phyloP scores from a whole-genome alignment of 768 basidiomycete species.

The Cystoderma amianthinum region DNA sequence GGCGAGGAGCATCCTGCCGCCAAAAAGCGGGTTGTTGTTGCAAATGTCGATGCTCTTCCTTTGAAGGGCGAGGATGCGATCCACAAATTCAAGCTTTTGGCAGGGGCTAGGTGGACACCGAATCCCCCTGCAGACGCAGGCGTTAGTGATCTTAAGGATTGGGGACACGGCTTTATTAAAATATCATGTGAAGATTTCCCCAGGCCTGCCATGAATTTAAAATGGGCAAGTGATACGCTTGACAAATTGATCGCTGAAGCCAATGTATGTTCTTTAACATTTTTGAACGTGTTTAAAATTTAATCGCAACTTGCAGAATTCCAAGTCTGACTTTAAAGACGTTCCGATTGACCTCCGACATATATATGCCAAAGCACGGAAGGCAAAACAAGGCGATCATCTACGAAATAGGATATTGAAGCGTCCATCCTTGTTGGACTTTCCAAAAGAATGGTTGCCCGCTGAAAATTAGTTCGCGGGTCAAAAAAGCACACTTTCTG shows the following conservation, averaged over 20 bases:
- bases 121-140: slow-evolving; percentile 69
- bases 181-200: slow-evolving; percentile 88
- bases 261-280: slow-evolving; percentile 53
- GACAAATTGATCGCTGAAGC: slow-evolving; percentile 75
- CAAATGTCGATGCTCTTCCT: slow-evolving; percentile 68
- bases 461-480: too few relatives aligned
- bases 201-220: slow-evolving; percentile 79
- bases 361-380: slow-evolving; percentile 61
- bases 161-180: slow-evolving; percentile 79
- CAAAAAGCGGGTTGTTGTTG: slow-evolving; percentile 67
- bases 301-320: slow-evolving; percentile 22
- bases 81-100: slow-evolving; percentile 84
- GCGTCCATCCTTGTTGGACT: slow-evolving; percentile 68
- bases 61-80: slow-evolving; percentile 55
- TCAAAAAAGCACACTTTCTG: background rate
- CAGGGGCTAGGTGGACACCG: slow-evolving; percentile 83
- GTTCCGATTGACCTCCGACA: slow-evolving; percentile 83
- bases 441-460: slow-evolving; percentile 83
- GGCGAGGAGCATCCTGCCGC: slow-evolving; percentile 71
- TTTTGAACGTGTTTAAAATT: slow-evolving; percentile 3
- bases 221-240: slow-evolving; percentile 87
- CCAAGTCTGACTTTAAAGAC: slow-evolving; percentile 42
- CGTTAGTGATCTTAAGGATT: slow-evolving; percentile 35
- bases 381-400: slow-evolving; percentile 71
- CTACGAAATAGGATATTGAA: slow-evolving; percentile 41